Evolutionary conservation across 2,329 filamentous ascomycete genomes (phyloP), one percentile per base, ranked within the genome.

Genomic region (Neurospora sp.): DNA sequence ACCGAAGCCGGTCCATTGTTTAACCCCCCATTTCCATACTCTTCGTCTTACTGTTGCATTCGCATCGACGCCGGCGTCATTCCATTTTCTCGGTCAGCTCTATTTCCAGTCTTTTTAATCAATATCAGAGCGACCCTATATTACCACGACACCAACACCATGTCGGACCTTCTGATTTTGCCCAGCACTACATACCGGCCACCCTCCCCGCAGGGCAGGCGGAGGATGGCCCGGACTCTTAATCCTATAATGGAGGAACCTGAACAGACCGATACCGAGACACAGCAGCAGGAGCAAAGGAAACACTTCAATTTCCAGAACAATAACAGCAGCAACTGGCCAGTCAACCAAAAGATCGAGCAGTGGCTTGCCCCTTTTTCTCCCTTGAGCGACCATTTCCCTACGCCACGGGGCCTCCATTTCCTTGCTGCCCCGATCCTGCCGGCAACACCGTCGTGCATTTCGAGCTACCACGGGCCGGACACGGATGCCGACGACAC

Each of bases 361-460:
- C 83, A 85, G 72, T 88, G 86, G 87, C 78, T 88, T 62, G 46
- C 46, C 6, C 46, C 46, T 17, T 57, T 57, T 17, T 87, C 86
- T 62, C 87, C 87, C 62, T 80, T 84, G 78, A 87, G 84, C 77
- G 86, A 87, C 74, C 85, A 92, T 77, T 92, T 92, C 77, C 91
- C 90, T 57, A 91, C 90, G 8, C 90, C 90, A n/a, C 84, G 88
- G 75, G 90, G 89, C 71, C 81, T 86, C 74, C 84, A 90, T 78
- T 89, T 88, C 77, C 84, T 90, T 77, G 83, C 88, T 46, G 88
- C 87, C 67, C 87, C 88, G 66, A 84, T 87, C 76, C 83, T 89
- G 69, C 85, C 88, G 41, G 88, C 87, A 68, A 88, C 88, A 68
- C 86, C 87, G 23, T 87, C 86, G 28, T 84, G 84, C 67, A 80